phyloP scores from a whole-genome alignment of 352 stramenopile genomes.

The Phytophthora pluvialis region DNA sequence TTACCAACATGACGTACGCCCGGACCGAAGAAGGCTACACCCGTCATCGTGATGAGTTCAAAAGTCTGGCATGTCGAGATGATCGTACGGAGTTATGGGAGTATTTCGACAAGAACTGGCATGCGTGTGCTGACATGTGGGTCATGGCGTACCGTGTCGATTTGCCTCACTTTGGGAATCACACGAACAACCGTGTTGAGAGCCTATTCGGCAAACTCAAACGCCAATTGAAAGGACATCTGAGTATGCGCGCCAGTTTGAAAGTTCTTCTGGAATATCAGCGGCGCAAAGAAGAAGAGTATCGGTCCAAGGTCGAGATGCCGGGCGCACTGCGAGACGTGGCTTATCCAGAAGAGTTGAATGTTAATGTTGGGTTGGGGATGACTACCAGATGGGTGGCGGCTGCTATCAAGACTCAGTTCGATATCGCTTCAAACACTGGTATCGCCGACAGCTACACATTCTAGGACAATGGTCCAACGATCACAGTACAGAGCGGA shows the following conservation, averaged over 20 bases:
- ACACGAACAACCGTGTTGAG: constrained; percentile 7
- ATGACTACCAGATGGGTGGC: constrained; percentile 14
- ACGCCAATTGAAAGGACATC: not conserved
- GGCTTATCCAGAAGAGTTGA: constrained; percentile 3
- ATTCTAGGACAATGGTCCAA: constrained; percentile 1
- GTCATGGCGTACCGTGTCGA: constrained; percentile 9
- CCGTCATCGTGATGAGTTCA: constrained; percentile 10
- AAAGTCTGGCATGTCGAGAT: not conserved
- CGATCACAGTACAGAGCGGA: not conserved
- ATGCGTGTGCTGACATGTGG: constrained; percentile 6
- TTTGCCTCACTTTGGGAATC: constrained; percentile 7
- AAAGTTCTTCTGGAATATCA: constrained; percentile 1
- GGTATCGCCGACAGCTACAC: not conserved
- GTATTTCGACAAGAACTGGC: constrained; percentile 10
- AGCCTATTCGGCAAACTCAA: constrained; percentile 15
- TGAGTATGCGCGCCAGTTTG: constrained; percentile 1
- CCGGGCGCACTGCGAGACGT: not conserved
- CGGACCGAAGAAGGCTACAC: not conserved
- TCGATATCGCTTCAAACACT: not conserved
- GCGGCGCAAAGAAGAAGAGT: not conserved
- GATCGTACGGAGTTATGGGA: not conserved
- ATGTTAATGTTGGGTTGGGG: constrained; percentile 1
- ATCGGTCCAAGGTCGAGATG: constrained; percentile 3
- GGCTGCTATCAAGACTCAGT: constrained; percentile 5
- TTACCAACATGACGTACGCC: constrained; percentile 21